Evolutionary conservation across 2,329 filamentous ascomycete species (phyloP), one percentile per base, ranked within the genome.

Genomic region (Hortaea sp.): DNA sequence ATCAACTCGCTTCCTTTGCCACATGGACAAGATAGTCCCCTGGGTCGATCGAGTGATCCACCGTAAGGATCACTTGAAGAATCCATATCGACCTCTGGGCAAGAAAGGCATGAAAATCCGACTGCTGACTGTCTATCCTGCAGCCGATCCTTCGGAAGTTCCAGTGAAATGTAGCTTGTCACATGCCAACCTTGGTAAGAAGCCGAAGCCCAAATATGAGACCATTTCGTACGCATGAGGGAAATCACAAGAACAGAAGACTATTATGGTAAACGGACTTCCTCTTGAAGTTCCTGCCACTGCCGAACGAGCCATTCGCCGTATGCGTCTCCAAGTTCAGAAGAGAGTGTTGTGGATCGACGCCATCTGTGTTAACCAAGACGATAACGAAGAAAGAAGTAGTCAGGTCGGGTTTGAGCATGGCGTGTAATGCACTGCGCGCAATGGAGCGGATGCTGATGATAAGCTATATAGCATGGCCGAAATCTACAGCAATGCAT

Each of bases 191-290:
- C 30, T 43, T 13, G 10, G 5, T 7, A 10, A 20, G 12, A 29
- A 10, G 11, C 29, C 7, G 12, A 10, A 12, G 29, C 29, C 42
- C 7, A 9, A 10, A n/a, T 32, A 35, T 12, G 10, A 13, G 5
- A 43, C 28, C 3, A 13, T 35, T 20, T 44, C 43, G n/a, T 44
- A 44, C 43, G n/a, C 31, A 6, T 44, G 43, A 28, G 34, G 35
- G 2, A 27, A 29, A 10, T 10, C 13, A 9, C 11, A 6, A 7
- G 27, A 39, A n/a, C 32, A 13, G 3, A 12, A n/a, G 11, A 20
- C 27, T 2, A 39, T 44, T 7, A 13, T 39, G 7, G 1, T 29
- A 20, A 32, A 44, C 5, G 11, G 20, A 4, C 34, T 5, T 29
- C 1, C 3, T 10, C 29, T 43, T 5, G 11, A 44, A 5, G 29